A percentile compares a stretch with the other conserved stretches of the same genome.
Conservation (phyloP, 78 protist species). For the Dictyostelium intermedium region DNA sequence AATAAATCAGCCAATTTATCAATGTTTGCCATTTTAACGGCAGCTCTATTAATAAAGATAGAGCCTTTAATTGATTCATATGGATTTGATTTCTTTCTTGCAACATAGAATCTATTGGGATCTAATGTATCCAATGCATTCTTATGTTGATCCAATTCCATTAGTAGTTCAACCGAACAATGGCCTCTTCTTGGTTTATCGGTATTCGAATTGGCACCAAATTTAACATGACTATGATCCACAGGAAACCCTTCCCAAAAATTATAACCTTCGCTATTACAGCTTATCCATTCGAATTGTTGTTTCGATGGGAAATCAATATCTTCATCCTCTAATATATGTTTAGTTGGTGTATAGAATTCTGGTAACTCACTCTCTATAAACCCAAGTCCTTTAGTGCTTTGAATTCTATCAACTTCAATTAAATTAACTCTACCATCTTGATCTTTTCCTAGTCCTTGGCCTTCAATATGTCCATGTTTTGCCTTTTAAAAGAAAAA, state of each 20-base stretch:
- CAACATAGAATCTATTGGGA: conserved; percentile 21
- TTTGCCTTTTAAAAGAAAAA: background rate
- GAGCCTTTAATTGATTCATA: conserved; percentile 80
- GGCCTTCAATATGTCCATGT: conserved; percentile 23
- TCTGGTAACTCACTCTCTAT: conserved; percentile 7
- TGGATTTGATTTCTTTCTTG: conserved; percentile 86
- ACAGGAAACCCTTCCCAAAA: background rate
- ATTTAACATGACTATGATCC: background rate
- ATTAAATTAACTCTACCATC: conserved; percentile 11
- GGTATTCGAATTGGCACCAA: background rate
- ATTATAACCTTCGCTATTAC: background rate
- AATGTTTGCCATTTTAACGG: conserved; percentile 93
- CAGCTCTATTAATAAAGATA: conserved; percentile 93
- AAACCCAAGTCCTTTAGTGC: conserved; percentile 8
- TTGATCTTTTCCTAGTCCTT: conserved; percentile 36
- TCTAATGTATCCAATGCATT: conserved; percentile 43
- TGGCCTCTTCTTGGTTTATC: conserved; percentile 27
- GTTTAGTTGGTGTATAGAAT: conserved; percentile 5
- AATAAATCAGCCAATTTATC: conserved; percentile 66
- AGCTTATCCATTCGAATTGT: background rate
- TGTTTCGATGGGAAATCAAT: conserved; percentile 20
- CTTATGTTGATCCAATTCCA: conserved; percentile 24
- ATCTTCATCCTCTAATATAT: background rate
- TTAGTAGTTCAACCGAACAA: background rate
- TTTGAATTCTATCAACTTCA: background rate